Percentiles rank a stretch among this genome's conserved stretches.
These are phyloP conservation scores for Eudorina sp. DNA, from an alignment of 139 green algal genomes.

Conservation along the genomic window DNA sequence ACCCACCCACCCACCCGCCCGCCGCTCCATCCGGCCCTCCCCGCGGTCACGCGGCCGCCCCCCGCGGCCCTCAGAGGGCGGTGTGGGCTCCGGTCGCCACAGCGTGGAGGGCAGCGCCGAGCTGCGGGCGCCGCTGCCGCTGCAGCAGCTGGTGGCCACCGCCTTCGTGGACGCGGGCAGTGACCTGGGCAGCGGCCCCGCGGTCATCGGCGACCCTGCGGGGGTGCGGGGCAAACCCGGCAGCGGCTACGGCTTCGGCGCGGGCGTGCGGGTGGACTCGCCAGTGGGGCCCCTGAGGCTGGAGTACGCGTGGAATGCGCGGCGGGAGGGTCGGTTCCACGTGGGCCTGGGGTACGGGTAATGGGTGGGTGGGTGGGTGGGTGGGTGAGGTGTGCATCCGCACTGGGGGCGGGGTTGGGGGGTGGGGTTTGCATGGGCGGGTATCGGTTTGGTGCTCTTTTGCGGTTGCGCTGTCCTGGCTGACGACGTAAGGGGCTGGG, in stretches of 20 bases:
- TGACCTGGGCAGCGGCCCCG: conserved; percentile 90
- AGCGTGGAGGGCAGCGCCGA: conserved; percentile 88
- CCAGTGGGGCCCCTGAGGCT: conserved; percentile 94
- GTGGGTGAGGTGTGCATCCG: no score
- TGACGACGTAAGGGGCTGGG: no score
- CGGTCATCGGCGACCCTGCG: conserved; percentile 91
- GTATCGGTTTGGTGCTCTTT: no score
- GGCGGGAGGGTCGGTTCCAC: conserved; percentile 87
- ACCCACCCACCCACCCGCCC: no score
- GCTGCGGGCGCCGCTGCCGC: conserved; percentile 81
- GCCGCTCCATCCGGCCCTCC: no score
- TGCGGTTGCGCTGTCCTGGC: no score
- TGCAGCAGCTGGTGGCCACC: conserved; percentile 76
- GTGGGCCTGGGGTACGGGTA: conserved; percentile 89
- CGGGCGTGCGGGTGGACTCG: conserved; percentile 89
- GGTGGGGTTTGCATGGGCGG: no score
- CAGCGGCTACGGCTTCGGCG: conserved; percentile 89
- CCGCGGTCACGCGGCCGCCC: no score
- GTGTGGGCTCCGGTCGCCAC: conserved; percentile 89
- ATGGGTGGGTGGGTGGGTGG: no score
- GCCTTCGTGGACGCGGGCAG: conserved; percentile 94
- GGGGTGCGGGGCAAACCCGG: conserved; percentile 65
- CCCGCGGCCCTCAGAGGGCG: conserved; percentile 76
- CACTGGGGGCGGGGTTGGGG: no score
- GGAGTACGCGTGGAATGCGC: conserved; percentile 96